phyloP scores from a whole-genome alignment of 202 grass and related monocot genomes.

The Dendrocalamus latiflorus region DNA sequence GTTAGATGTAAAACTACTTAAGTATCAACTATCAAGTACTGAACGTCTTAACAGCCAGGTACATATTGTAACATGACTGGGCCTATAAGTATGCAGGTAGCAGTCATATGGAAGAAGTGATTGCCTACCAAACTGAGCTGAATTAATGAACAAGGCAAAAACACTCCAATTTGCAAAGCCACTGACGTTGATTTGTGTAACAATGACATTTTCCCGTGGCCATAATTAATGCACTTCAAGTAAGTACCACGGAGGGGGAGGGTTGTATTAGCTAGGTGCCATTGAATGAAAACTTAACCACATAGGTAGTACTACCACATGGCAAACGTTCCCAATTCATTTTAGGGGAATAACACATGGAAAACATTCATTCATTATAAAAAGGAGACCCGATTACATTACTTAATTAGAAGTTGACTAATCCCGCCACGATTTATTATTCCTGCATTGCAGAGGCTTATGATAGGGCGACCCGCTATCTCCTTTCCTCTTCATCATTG shows the following conservation, averaged over 20 bases:
- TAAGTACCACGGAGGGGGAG: conserved; percentile 11
- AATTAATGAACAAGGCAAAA: neutral
- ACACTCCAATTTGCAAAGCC: neutral
- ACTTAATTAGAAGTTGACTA: conserved; percentile 6
- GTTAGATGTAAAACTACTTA: too few species aligned
- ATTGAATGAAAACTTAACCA: conserved; percentile 3
- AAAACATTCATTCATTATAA: conserved; percentile 9
- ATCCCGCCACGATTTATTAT: neutral
- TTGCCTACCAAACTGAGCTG: neutral
- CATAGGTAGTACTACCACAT: neutral
- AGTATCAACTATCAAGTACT: too few species aligned
- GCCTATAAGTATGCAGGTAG: neutral
- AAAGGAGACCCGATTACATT: neutral
- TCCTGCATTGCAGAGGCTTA: too few species aligned
- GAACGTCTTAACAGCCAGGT: too few species aligned
- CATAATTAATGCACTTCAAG: neutral
- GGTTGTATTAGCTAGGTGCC: neutral
- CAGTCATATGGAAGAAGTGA: neutral
- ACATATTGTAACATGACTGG: neutral
- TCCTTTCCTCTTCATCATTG: too few species aligned
- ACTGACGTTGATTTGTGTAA: neutral
- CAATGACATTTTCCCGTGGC: neutral
- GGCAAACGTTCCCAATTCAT: conserved; percentile 17
- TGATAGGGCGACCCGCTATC: too few species aligned
- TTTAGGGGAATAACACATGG: too few species aligned